phyloP scores from a whole-genome alignment of 768 basidiomycete genomes.

The Pseudohyphozyma bogoriensis region DNA sequence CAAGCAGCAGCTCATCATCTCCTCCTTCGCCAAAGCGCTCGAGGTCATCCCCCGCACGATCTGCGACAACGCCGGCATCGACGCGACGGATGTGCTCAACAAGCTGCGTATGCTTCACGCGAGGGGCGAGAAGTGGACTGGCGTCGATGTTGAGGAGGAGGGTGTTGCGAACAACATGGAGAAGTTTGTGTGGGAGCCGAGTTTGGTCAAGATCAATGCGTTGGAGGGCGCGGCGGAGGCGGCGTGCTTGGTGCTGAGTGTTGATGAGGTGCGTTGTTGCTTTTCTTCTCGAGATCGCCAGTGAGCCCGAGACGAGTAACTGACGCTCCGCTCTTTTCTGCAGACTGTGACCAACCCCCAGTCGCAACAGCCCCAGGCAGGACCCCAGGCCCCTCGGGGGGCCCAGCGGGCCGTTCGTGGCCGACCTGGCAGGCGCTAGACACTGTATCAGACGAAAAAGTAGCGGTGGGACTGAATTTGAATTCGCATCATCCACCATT shows the following conservation, averaged over 20 bases:
- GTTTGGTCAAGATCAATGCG: constrained; percentile 88
- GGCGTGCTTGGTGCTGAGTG: constrained; percentile 85
- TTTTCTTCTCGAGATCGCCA: neutral
- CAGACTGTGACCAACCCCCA: no score
- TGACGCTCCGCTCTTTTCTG: neutral
- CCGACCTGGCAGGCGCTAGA: neutral
- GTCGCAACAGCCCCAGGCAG: neutral
- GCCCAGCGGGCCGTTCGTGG: neutral
- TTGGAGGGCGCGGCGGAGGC: constrained; percentile 92
- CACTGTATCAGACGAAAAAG: no score
- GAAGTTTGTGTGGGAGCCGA: constrained; percentile 97
- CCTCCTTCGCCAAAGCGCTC: constrained; percentile 91
- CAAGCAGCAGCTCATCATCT: constrained; percentile 85
- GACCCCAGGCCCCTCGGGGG: neutral
- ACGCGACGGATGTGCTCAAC: constrained; percentile 94
- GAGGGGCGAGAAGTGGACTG: constrained; percentile 71
- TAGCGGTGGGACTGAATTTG: no score
- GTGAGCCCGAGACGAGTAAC: no score
- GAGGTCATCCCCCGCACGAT: constrained; percentile 98
- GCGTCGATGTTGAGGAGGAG: constrained; percentile 83
- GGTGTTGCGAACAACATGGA: constrained; percentile 94
- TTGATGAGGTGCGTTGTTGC: constrained; percentile 55
- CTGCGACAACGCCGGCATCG: constrained; percentile 94
- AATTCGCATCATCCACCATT: no score
- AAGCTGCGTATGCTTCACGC: constrained; percentile 96